Base-by-base conservation (phyloP, 805 yeast species). In the Nakazawaea siamensis region DNA sequence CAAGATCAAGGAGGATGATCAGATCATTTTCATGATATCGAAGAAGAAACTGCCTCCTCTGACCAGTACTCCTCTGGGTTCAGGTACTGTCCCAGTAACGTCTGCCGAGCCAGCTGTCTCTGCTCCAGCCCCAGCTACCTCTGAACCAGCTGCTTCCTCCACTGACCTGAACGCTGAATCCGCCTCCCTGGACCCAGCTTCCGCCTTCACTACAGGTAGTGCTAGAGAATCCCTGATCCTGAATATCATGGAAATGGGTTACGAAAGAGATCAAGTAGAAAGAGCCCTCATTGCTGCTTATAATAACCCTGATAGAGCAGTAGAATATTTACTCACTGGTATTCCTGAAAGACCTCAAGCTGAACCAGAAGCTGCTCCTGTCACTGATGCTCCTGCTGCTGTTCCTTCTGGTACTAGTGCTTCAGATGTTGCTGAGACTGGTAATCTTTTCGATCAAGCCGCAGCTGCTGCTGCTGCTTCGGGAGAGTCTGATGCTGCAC, bases 271-370 rank as follows among this genome's bases (percentile, higher is more conserved):
- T 13, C 84, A 85, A 53, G 96, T 86, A 18, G 94, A 85, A 59
- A 73, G 76, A 30, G 98, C 98, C 0, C 64, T 92, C 54, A 76
- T 94, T 48, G 95, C 95, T 12, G 97, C 98, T 1, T 92, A 77
- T 64, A 90, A 90, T 62, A 88, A 92, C 59, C 97, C 98, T 15
- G 97, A 90, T 55, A 77, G 98, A 50, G 98, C 98, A 0, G 97
- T 92, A 11, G 98, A 92, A 55, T 88, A 90, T 55, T 66, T 92
- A 33, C 64, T 92, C 44, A 85, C 88, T 31, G 97, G 97, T 3
- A 73, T 90, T 29, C 95, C 96, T 16, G 90, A 80, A 49, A 55
- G 63, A 20, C 56, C 72, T 43, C 53, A 47, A 9, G n/a, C 45
- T 34, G 35, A 28, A 37, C 40, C 36, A n/a, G 44, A 37, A 17